Conservation (phyloP, 495 filamentous ascomycete genomes). For the Tirmania nivea region DNA sequence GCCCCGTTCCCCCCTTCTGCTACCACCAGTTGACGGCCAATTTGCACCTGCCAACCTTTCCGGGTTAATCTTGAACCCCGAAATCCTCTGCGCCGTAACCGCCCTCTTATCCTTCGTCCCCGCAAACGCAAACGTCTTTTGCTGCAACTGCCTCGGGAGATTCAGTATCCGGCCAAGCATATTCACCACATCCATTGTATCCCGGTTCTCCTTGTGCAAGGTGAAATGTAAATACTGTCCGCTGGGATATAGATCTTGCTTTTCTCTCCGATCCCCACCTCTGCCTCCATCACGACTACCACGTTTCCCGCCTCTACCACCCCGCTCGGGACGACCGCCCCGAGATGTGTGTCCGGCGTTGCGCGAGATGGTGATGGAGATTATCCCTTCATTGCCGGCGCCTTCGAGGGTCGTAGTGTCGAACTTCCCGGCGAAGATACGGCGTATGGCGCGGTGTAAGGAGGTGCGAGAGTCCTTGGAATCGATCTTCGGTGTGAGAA, state of each 20-base stretch:
- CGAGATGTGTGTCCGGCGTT: slow-evolving; percentile 7
- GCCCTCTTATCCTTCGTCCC: slow-evolving; percentile 88
- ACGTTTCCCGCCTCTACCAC: slow-evolving; percentile 13
- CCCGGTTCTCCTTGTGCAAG: slow-evolving; percentile 93
- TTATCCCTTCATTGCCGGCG: slow-evolving; percentile 30
- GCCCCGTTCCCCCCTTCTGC: not conserved
- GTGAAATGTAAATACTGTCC: slow-evolving; percentile 79
- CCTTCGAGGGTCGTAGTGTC: slow-evolving; percentile 32
- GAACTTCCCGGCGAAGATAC: slow-evolving; percentile 43
- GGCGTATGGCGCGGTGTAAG: slow-evolving; percentile 40
- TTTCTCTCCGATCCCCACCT: slow-evolving; percentile 29
- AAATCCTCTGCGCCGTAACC: slow-evolving; percentile 68
- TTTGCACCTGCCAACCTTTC: slow-evolving; percentile 43
- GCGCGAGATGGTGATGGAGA: slow-evolving; percentile 34
- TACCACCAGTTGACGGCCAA: not conserved
- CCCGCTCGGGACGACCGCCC: slow-evolving; percentile 9
- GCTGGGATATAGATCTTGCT: slow-evolving; percentile 18
- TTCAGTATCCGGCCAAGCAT: slow-evolving; percentile 47
- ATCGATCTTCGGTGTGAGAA: slow-evolving; percentile 23
- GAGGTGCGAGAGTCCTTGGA: slow-evolving; percentile 40
- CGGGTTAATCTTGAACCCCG: slow-evolving; percentile 41
- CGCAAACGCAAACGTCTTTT: slow-evolving; percentile 57
- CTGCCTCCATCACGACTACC: slow-evolving; percentile 11
- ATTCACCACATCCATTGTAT: slow-evolving; percentile 80
- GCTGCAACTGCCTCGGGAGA: slow-evolving; percentile 25